Conservation (phyloP, 2,329 filamentous ascomycete species). For the Alternaria tenuissima region DNA sequence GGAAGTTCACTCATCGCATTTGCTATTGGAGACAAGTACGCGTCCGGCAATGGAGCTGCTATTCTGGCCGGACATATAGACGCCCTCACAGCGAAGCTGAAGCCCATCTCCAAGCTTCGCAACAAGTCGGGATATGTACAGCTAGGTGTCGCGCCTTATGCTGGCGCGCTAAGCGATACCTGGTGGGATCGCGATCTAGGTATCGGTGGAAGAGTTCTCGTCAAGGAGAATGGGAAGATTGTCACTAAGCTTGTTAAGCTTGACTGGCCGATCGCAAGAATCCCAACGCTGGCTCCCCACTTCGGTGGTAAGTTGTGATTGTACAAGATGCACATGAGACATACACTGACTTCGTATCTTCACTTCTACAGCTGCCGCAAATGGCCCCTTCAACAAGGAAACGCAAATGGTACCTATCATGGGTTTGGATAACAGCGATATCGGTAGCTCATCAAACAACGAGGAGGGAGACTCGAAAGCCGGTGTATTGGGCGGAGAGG, state of each 20-base stretch:
- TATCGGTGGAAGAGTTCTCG: constrained; percentile 87
- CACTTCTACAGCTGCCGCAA: constrained; percentile 57
- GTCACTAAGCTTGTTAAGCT: constrained; percentile 84
- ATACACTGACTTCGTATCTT: background rate
- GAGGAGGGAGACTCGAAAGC: constrained; percentile 52
- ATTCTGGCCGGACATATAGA: constrained; percentile 94
- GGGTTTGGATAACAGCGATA: constrained; percentile 78
- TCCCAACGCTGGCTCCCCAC: constrained; percentile 92
- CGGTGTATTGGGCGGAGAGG: constrained; percentile 64
- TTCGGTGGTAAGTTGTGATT: constrained; percentile 67
- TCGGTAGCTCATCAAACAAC: constrained; percentile 44
- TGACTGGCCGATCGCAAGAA: constrained; percentile 88
- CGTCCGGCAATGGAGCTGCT: constrained; percentile 83
- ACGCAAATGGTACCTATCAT: constrained; percentile 95
- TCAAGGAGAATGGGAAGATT: constrained; percentile 82
- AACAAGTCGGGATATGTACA: constrained; percentile 86
- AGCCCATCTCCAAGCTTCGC: constrained; percentile 88
- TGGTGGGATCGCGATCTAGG: constrained; percentile 98
- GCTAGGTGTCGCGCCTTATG: constrained; percentile 91
- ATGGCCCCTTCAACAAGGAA: constrained; percentile 79
- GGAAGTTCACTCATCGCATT: constrained; percentile 87
- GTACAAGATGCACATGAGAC: background rate
- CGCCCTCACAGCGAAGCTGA: constrained; percentile 86
- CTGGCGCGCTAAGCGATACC: constrained; percentile 83
- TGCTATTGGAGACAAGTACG: constrained; percentile 79